A percentile compares a stretch with the other conserved stretches of the same genome.
Conservation (phyloP, 1,284 basidiomycete species). For the Cutaneotrichosporon daszewskae region DNA sequence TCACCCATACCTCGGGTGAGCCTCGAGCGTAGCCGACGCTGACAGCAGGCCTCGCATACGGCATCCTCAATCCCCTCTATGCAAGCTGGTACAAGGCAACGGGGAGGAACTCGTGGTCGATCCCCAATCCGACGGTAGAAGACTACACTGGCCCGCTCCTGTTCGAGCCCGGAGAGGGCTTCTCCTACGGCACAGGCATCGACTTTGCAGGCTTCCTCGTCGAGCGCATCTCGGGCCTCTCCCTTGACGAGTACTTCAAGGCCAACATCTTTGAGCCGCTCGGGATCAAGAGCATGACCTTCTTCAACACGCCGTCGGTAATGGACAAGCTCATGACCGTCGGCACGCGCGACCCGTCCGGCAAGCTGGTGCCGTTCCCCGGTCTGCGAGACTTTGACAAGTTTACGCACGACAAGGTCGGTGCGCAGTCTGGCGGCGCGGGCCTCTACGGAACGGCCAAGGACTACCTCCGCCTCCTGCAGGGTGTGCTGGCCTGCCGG, state of each 20-base stretch:
- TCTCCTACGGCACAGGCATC: conserved; percentile 29
- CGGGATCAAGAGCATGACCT: conserved; percentile 25
- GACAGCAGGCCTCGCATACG: conserved; percentile 7
- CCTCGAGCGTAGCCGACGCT: too few relatives aligned
- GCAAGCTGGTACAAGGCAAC: conserved; percentile 5
- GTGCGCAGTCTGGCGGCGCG: conserved; percentile 37
- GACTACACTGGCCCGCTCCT: conserved; percentile 21
- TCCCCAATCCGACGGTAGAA: conserved; percentile 15
- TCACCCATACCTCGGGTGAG: conserved; percentile 30
- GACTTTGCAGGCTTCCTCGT: conserved; percentile 42
- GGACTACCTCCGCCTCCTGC: conserved; percentile 35
- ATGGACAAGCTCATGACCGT: conserved; percentile 2
- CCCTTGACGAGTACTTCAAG: conserved; percentile 36
- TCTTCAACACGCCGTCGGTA: conserved; percentile 23
- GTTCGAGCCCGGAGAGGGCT: conserved; percentile 33
- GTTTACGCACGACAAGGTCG: conserved; percentile 64
- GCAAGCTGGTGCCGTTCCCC: conserved; percentile 7
- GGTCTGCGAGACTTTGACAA: conserved; percentile 2
- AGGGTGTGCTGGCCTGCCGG: conserved; percentile 19
- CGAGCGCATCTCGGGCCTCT: conserved; percentile 27
- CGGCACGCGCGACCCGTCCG: conserved; percentile 2
- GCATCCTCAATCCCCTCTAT: neutral
- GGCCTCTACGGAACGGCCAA: conserved; percentile 34
- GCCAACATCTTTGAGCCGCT: conserved; percentile 35
- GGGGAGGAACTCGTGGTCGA: too few relatives aligned